Percentiles rank a stretch among this genome's conserved stretches.
phyloP scores from a whole-genome alignment of 345 rosid genomes.

The Citrus maxima region DNA sequence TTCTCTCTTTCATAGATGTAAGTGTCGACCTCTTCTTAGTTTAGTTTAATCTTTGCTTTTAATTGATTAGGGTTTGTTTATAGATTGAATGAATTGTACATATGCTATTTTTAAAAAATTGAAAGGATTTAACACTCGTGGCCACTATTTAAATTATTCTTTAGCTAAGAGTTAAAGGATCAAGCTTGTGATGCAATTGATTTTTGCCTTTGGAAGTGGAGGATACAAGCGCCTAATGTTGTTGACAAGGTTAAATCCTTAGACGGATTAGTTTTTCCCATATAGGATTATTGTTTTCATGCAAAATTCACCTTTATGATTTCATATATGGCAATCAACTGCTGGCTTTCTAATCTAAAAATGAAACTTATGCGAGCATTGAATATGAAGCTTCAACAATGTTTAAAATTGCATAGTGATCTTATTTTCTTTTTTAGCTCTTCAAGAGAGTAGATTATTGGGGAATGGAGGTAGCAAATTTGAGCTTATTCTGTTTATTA shows the following conservation, averaged over 20 bases:
- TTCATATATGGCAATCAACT: conserved; percentile 63
- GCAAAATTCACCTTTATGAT: conserved; percentile 11
- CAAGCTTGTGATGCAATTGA: no score
- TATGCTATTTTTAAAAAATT: no score
- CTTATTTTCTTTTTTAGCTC: conserved; percentile 91
- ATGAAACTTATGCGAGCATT: conserved; percentile 89
- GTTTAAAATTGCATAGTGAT: conserved; percentile 86
- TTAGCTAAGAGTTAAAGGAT: no score
- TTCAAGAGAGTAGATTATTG: conserved; percentile 83
- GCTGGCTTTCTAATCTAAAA: conserved; percentile 99
- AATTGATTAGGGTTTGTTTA: no score
- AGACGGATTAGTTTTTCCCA: neutral
- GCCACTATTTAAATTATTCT: no score
- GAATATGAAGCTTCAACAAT: conserved; percentile 92
- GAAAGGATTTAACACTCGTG: no score
- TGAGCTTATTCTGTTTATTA: neutral
- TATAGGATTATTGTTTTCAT: conserved; percentile 8
- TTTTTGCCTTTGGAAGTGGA: no score
- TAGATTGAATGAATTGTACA: no score
- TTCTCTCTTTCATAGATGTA: no score
- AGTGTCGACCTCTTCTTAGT: no score
- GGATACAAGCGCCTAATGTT: conserved; percentile 85
- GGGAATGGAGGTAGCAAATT: conserved; percentile 80
- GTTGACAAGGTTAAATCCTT: conserved; percentile 55
- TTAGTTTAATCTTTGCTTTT: no score